Evolutionary conservation across 345 rosid genomes (phyloP).

Genomic region (Populus euphratica): DNA sequence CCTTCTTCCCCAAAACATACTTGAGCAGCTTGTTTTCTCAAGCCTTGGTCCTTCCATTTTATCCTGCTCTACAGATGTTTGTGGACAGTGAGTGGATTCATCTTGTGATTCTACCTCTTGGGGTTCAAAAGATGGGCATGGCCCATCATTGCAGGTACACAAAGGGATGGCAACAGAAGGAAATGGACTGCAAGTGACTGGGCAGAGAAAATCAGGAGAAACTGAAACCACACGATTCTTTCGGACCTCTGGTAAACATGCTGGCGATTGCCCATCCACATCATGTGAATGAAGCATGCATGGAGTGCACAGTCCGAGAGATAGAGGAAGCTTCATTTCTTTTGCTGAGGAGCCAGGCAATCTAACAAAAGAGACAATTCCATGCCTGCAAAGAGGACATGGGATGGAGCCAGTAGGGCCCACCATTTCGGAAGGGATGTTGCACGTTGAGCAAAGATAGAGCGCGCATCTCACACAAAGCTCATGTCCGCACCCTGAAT

Average conservation of each 20-base stretch:
- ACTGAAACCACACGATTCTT: constrained; percentile 69
- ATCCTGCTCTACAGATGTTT: constrained; percentile 50
- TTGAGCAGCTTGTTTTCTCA: constrained; percentile 84
- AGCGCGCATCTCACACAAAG: constrained; percentile 91
- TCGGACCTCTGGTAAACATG: constrained; percentile 53
- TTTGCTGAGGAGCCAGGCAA: constrained; percentile 61
- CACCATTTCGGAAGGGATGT: constrained; percentile 52
- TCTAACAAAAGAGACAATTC: constrained; percentile 65
- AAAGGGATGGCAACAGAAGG: constrained; percentile 83
- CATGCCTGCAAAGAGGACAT: constrained; percentile 93
- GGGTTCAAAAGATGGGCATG: constrained; percentile 74
- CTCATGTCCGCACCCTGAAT: constrained; percentile 89
- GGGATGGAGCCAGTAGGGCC: constrained; percentile 88
- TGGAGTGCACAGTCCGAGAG: constrained; percentile 86
- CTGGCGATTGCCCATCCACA: constrained; percentile 49
- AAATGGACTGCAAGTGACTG: constrained; percentile 90
- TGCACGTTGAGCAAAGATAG: constrained; percentile 87
- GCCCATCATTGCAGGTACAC: constrained; percentile 81
- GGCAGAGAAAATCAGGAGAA: constrained; percentile 81
- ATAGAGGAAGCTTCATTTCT: constrained; percentile 58
- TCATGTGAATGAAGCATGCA: constrained; percentile 84
- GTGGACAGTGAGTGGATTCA: constrained; percentile 46
- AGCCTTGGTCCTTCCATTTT: constrained; percentile 69
- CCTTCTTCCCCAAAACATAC: constrained; percentile 98
- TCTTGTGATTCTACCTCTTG: constrained; percentile 49